Evolutionary conservation across 192 early-diverging fungal genomes (phyloP).

Genomic region (Umbelopsis isabellina): DNA sequence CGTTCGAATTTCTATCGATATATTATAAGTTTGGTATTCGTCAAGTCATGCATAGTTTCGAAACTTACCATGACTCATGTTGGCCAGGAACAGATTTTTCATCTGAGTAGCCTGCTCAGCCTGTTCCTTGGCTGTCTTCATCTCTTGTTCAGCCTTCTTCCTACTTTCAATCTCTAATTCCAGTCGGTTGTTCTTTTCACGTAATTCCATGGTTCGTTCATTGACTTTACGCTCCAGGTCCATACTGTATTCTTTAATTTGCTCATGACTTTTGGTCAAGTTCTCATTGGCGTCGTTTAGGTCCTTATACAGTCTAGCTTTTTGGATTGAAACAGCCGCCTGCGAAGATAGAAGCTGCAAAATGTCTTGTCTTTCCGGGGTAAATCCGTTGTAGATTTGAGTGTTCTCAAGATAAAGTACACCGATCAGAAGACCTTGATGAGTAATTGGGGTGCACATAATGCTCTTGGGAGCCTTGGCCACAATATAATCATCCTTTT

Average conservation of each 20-base stretch:
- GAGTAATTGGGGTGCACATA: constrained; percentile 25
- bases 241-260: constrained; percentile 29
- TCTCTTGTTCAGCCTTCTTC: constrained; percentile 23
- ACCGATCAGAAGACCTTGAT: constrained; percentile 24
- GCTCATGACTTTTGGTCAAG: constrained; percentile 20
- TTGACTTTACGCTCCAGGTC: constrained; percentile 27
- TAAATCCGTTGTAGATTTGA: constrained; percentile 24
- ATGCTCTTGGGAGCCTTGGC: constrained; percentile 16
- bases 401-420: constrained; percentile 30
- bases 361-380: constrained; percentile 26
- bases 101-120: constrained; percentile 51
- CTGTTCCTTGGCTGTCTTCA: constrained; percentile 50
- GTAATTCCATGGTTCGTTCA: constrained; percentile 22
- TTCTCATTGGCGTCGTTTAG: constrained; percentile 24
- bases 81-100: constrained; percentile 71
- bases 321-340: constrained; percentile 29
- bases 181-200: constrained; percentile 20
- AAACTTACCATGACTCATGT: constrained; percentile 67
- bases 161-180: constrained; percentile 16
- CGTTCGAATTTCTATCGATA: constrained; percentile 58
- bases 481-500: constrained; percentile 25
- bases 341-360: constrained; percentile 26
- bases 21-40: background rate
- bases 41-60: background rate
- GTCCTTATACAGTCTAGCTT: constrained; percentile 25